These are phyloP conservation scores for Brassica balearica DNA, from an alignment of 441 rosid genomes.

Conservation along the genomic window DNA sequence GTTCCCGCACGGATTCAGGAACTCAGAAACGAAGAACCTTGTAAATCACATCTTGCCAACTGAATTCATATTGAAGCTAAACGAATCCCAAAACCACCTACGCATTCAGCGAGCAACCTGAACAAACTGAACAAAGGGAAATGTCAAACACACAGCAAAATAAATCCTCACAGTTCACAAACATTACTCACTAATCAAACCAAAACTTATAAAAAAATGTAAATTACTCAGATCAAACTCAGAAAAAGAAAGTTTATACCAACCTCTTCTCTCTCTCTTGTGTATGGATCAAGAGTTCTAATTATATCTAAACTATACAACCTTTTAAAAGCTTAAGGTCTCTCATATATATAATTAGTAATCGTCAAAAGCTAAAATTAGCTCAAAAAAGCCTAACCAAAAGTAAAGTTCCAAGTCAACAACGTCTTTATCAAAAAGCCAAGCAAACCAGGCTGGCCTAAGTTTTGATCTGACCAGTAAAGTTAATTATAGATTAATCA, in stretches of 20 bases:
- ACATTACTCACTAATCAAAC: not conserved
- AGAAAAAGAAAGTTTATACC: not conserved
- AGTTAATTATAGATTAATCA: slow-evolving; percentile 19
- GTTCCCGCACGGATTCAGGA: slow-evolving; percentile 51
- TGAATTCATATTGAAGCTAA: slow-evolving; percentile 14
- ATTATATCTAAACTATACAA: slow-evolving; percentile 2
- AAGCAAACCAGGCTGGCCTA: slow-evolving; percentile 31
- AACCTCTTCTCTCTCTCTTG: slow-evolving; percentile 27
- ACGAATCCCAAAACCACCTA: slow-evolving; percentile 25
- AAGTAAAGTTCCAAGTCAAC: slow-evolving; percentile 37
- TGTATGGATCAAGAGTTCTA: slow-evolving; percentile 14
- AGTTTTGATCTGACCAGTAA: slow-evolving; percentile 11
- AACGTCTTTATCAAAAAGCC: slow-evolving; percentile 30
- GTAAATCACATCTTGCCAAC: slow-evolving; percentile 45
- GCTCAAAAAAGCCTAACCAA: slow-evolving; percentile 31
- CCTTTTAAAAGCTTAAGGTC: not conserved
- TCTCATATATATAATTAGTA: slow-evolving; percentile 33
- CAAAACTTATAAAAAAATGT: not conserved
- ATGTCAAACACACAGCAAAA: not conserved
- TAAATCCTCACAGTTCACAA: too few relatives aligned
- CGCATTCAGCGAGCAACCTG: too few relatives aligned
- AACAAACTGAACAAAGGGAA: slow-evolving; percentile 24
- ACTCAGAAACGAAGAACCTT: slow-evolving; percentile 29
- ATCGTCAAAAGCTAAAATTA: slow-evolving; percentile 25
- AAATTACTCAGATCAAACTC: not conserved